These are phyloP conservation scores for Macadamia integrifolia DNA, from an alignment of 164 flowering plant species.

Conservation along the genomic window DNA sequence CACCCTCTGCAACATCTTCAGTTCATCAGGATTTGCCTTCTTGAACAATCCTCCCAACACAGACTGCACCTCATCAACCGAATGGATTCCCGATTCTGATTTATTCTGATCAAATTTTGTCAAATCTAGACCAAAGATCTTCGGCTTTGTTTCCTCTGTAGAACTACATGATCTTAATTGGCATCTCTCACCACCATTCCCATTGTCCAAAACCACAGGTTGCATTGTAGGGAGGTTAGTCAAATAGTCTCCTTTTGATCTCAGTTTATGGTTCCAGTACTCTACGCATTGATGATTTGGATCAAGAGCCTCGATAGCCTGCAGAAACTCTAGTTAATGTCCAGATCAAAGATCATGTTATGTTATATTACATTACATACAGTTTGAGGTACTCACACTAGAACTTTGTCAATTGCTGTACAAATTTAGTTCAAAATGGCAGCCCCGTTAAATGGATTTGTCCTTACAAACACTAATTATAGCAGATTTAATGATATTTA, in stretches of 20 bases:
- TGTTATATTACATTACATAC: neutral
- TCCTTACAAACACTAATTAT: too few species aligned
- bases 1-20: slow-evolving; percentile 37
- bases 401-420: neutral
- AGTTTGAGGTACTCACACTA: too few species aligned
- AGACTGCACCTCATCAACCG: slow-evolving; percentile 20
- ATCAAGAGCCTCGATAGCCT: slow-evolving; percentile 83
- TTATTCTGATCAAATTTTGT: slow-evolving; percentile 11
- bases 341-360: neutral
- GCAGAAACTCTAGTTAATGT: slow-evolving; percentile 13
- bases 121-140: slow-evolving; percentile 20
- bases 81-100: slow-evolving; percentile 10
- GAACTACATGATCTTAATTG: slow-evolving; percentile 12
- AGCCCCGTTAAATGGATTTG: too few species aligned
- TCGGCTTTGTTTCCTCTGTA: slow-evolving; percentile 12
- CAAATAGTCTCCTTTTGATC: neutral
- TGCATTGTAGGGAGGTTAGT: slow-evolving; percentile 1
- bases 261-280: slow-evolving; percentile 53
- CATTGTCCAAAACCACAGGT: neutral
- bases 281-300: slow-evolving; percentile 47
- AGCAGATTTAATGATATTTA: too few species aligned
- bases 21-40: slow-evolving; percentile 49
- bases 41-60: slow-evolving; percentile 39
- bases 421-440: neutral
- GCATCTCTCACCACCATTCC: slow-evolving; percentile 3